Evolutionary conservation across 1,284 basidiomycete species (phyloP).

Genomic region (Fistulinella staudtii): DNA sequence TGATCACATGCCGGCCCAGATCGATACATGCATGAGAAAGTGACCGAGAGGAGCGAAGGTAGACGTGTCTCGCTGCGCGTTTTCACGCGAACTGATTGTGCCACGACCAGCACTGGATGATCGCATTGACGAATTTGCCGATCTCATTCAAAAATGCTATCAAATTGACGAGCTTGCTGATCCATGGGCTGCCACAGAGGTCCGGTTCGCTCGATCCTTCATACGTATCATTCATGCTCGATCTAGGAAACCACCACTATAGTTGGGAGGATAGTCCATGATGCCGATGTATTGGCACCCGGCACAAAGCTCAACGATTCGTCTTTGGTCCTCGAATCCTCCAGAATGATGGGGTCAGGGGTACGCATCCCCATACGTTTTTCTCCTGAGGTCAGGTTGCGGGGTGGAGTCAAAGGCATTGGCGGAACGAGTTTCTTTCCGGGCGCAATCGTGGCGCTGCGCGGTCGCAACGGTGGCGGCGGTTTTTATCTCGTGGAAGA

Average conservation of each 20-base stretch:
- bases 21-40: slow-evolving; percentile 92
- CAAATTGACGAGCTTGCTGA: slow-evolving; percentile 70
- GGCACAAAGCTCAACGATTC: slow-evolving; percentile 71
- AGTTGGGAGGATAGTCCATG: slow-evolving; percentile 79
- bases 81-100: not conserved
- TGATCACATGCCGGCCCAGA: slow-evolving; percentile 42
- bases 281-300: slow-evolving; percentile 51
- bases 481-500: slow-evolving; percentile 84
- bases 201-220: slow-evolving; percentile 31
- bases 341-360: slow-evolving; percentile 74
- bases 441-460: slow-evolving; percentile 85
- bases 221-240: not conserved
- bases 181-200: slow-evolving; percentile 69
- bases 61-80: slow-evolving; percentile 11
- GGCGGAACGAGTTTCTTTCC: slow-evolving; percentile 83
- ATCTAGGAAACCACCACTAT: slow-evolving; percentile 68
- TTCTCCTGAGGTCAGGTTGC: slow-evolving; percentile 60
- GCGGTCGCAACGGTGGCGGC: slow-evolving; percentile 89
- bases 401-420: slow-evolving; percentile 59
- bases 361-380: slow-evolving; percentile 71
- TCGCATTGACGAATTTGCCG: slow-evolving; percentile 79
- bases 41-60: slow-evolving; percentile 80
- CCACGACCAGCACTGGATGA: slow-evolving; percentile 65
- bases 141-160: slow-evolving; percentile 68
- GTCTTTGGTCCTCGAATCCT: slow-evolving; percentile 76